Percentiles rank a stretch among this genome's conserved stretches.
Evolutionary conservation across 2,329 filamentous ascomycete species (phyloP).

Genomic region (Verticillium longisporum): DNA sequence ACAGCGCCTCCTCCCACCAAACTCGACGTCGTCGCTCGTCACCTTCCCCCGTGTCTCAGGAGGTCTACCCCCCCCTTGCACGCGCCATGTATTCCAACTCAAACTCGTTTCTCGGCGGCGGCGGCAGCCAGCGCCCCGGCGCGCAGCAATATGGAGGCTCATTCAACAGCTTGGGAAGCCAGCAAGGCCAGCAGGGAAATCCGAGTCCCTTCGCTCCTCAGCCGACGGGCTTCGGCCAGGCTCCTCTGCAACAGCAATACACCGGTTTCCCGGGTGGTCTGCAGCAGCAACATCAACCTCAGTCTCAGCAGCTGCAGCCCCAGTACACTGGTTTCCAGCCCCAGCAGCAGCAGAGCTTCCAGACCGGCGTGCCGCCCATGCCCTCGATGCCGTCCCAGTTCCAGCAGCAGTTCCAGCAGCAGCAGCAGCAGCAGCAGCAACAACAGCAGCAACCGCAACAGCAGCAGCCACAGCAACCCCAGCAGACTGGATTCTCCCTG

Average conservation of each 20-base stretch:
- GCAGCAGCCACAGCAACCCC: constrained; percentile 25
- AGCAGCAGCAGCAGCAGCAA: constrained; percentile 38
- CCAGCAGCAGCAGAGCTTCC: constrained; percentile 53
- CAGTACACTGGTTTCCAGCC: constrained; percentile 39
- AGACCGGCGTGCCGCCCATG: constrained; percentile 52
- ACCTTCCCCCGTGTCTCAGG: constrained; percentile 6
- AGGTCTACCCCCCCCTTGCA: constrained; percentile 5
- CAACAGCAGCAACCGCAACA: constrained; percentile 31
- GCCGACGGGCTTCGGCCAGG: constrained; percentile 53
- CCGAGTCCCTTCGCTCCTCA: constrained; percentile 50
- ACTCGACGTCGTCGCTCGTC: constrained; percentile 1
- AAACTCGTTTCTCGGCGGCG: constrained; percentile 77
- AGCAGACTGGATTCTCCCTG: constrained; percentile 36
- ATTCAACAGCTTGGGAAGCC: constrained; percentile 36
- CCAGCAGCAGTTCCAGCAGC: constrained; percentile 52
- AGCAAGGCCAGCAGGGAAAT: constrained; percentile 35
- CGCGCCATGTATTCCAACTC: constrained; percentile 79
- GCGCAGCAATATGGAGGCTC: constrained; percentile 52
- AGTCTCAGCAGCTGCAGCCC: constrained; percentile 51
- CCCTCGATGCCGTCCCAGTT: constrained; percentile 54
- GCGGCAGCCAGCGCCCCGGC: constrained; percentile 66
- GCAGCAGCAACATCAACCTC: constrained; percentile 36
- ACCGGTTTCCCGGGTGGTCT: constrained; percentile 53
- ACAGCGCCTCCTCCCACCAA: background rate
- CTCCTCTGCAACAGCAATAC: constrained; percentile 49